A percentile compares a stretch with the other conserved stretches of the same genome.
phyloP scores from a whole-genome alignment of 2,329 filamentous ascomycete genomes.

The Alternaria brassicicola region DNA sequence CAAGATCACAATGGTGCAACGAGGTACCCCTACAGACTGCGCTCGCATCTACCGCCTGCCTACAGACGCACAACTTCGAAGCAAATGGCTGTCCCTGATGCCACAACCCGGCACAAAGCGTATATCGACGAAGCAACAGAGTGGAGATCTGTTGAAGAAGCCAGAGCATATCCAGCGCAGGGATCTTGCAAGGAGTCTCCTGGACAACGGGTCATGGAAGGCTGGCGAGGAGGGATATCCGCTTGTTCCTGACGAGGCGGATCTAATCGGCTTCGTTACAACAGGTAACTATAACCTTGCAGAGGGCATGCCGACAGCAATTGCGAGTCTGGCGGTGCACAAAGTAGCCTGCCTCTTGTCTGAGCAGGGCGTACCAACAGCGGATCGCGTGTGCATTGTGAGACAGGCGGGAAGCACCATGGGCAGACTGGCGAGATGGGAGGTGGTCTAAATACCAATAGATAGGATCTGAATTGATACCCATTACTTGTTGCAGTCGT shows the following conservation, averaged over 20 bases:
- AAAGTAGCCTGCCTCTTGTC: slow-evolving; percentile 59
- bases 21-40: slow-evolving; percentile 73
- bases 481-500: neutral
- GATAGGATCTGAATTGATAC: neutral
- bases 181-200: slow-evolving; percentile 35
- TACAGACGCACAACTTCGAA: slow-evolving; percentile 61
- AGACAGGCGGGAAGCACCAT: slow-evolving; percentile 79
- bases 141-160: slow-evolving; percentile 27
- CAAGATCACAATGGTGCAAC: slow-evolving; percentile 68
- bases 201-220: slow-evolving; percentile 27
- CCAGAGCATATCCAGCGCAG: slow-evolving; percentile 24
- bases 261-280: slow-evolving; percentile 90
- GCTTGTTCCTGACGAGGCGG: slow-evolving; percentile 71
- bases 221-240: slow-evolving; percentile 59
- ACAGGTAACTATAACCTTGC: slow-evolving; percentile 82
- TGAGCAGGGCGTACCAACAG: slow-evolving; percentile 25
- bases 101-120: slow-evolving; percentile 39
- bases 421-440: slow-evolving; percentile 81
- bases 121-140: slow-evolving; percentile 21
- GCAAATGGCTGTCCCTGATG: slow-evolving; percentile 72
- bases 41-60: slow-evolving; percentile 89
- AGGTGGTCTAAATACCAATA: slow-evolving; percentile 58
- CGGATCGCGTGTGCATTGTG: slow-evolving; percentile 72
- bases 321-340: slow-evolving; percentile 71
- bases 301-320: slow-evolving; percentile 74